Percentiles rank a stretch among this genome's conserved stretches.
Conservation (phyloP, 108 stramenopile species). For the Schizochytrium sp. region DNA sequence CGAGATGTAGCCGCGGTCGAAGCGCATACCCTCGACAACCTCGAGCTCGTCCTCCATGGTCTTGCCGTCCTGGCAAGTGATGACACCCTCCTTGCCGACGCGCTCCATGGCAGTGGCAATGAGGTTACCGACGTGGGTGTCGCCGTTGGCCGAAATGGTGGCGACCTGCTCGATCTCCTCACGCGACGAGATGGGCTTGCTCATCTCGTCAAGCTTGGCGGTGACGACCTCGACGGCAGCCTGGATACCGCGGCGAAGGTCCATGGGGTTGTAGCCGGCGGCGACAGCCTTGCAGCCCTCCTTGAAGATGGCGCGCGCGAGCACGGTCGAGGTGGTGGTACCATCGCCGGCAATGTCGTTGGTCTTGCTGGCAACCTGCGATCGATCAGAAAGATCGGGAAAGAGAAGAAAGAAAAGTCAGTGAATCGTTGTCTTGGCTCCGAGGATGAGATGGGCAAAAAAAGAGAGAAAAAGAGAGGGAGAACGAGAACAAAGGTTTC, state of each 20-base stretch:
- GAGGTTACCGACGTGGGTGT: constrained; percentile 80
- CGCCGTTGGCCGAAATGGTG: constrained; percentile 97
- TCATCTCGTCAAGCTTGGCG: constrained; percentile 70
- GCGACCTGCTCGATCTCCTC: constrained; percentile 97
- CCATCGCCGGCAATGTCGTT: constrained; percentile 99
- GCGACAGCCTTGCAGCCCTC: constrained; percentile 99
- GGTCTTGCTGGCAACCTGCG: constrained; percentile 86
- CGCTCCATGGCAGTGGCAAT: constrained; percentile 97
- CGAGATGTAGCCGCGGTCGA: constrained; percentile 98
- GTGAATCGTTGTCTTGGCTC: not conserved
- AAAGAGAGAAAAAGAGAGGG: not conserved
- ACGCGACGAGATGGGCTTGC: constrained; percentile 82
- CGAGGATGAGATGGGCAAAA: not conserved
- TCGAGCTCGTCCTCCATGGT: constrained; percentile 97
- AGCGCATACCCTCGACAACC: constrained; percentile 99
- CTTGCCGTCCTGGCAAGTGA: constrained; percentile 99
- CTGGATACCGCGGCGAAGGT: constrained; percentile 87
- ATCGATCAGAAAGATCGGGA: constrained; percentile 62
- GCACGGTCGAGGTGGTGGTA: constrained; percentile 97
- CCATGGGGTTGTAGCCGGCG: constrained; percentile 97
- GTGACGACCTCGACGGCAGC: constrained; percentile 83
- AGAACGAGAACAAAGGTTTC: not conserved
- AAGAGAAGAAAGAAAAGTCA: not conserved
- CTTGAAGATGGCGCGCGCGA: constrained; percentile 91
- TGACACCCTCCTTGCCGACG: constrained; percentile 99